These are phyloP conservation scores for Aspergillus nomiae DNA, from an alignment of 2,329 filamentous ascomycete genomes.

Conservation along the genomic window DNA sequence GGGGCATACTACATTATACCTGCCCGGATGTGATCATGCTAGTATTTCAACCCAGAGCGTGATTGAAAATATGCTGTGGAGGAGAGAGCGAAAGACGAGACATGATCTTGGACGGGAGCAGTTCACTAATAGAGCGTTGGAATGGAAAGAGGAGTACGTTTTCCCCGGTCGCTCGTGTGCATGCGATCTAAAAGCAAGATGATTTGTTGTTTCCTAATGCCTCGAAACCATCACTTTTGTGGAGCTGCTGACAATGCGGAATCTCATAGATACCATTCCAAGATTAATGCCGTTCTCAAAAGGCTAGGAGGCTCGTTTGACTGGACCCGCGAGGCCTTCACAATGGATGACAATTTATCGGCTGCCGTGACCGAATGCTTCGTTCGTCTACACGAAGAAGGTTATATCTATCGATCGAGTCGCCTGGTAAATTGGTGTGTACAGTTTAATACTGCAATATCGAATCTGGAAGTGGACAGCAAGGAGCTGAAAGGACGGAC, in stretches of 20 bases:
- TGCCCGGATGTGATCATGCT: slow-evolving; percentile 93
- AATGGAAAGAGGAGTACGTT: slow-evolving; percentile 78
- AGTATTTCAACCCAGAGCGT: slow-evolving; percentile 96
- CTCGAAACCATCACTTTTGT: no score
- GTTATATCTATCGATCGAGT: slow-evolving; percentile 89
- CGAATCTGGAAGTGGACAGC: slow-evolving; percentile 91
- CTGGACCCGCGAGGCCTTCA: slow-evolving; percentile 92
- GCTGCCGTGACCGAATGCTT: slow-evolving; percentile 87
- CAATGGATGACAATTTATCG: slow-evolving; percentile 85
- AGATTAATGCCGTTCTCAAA: slow-evolving; percentile 82
- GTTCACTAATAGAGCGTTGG: slow-evolving; percentile 81
- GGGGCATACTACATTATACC: slow-evolving; percentile 81
- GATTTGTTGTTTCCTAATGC: no score
- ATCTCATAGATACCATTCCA: slow-evolving; percentile 66
- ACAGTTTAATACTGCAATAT: slow-evolving; percentile 83
- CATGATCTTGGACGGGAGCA: slow-evolving; percentile 83
- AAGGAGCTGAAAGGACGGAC: slow-evolving; percentile 86
- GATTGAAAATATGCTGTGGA: slow-evolving; percentile 96
- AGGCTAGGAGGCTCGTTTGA: slow-evolving; percentile 90
- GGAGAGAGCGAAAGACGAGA: slow-evolving; percentile 80
- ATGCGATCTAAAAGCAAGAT: no score
- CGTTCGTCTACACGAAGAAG: slow-evolving; percentile 85
- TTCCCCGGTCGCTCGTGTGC: no score
- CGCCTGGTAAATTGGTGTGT: slow-evolving; percentile 96
- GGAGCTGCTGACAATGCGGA: no score